A percentile compares a stretch with the other conserved stretches of the same genome.
Conservation (phyloP, 345 rosid genomes). For the Melaleuca alternifolia region DNA sequence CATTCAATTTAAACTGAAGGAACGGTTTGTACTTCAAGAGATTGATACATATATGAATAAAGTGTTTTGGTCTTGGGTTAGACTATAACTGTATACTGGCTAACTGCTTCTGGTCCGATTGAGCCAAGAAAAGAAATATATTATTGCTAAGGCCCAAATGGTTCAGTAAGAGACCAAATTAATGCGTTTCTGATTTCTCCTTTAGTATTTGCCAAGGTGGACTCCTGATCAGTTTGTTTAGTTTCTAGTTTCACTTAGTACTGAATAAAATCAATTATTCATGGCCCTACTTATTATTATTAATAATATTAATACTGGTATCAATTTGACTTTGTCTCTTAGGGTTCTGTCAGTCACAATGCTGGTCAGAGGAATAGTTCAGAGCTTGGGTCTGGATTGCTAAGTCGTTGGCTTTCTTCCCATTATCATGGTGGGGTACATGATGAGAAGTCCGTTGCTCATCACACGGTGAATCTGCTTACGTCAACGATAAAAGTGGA, state of each 20-base stretch:
- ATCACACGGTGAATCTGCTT: constrained; percentile 97
- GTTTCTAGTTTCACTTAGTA: neutral
- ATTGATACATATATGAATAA: neutral
- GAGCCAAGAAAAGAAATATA: neutral
- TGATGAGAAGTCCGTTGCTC: constrained; percentile 98
- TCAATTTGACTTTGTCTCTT: neutral
- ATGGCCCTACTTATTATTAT: neutral
- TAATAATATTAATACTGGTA: neutral
- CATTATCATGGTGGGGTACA: constrained; percentile 92
- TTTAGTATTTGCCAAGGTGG: neutral
- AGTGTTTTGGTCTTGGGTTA: neutral
- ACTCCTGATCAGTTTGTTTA: neutral
- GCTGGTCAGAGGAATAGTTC: constrained; percentile 91
- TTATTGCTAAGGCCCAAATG: neutral
- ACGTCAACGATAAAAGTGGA: constrained; percentile 98
- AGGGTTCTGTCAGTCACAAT: constrained; percentile 74
- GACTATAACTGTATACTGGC: neutral
- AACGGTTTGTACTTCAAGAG: neutral
- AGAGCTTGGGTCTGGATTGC: constrained; percentile 91
- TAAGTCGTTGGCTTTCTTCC: constrained; percentile 96
- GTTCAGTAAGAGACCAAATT: neutral
- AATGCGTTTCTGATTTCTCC: neutral
- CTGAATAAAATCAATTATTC: neutral
- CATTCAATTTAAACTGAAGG: neutral
- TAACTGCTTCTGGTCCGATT: neutral